A percentile compares a stretch with the other conserved stretches of the same genome.
Conservation (phyloP, 1,284 basidiomycete species). For the Ceratobasidium theobromae region DNA sequence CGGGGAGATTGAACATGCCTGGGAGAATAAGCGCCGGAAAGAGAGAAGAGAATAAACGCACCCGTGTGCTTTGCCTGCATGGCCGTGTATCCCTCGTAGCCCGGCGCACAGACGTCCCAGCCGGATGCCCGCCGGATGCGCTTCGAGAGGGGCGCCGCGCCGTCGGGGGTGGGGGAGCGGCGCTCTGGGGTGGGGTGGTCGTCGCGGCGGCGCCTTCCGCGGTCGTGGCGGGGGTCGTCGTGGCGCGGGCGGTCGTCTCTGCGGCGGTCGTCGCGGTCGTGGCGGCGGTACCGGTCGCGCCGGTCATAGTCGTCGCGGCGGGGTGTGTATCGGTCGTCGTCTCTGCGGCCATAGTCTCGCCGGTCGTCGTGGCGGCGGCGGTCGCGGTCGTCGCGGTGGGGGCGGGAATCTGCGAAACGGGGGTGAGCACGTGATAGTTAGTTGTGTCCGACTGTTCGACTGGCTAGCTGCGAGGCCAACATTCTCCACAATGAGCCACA, state of each 20-base stretch:
- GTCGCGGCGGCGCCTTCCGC: conserved; percentile 47
- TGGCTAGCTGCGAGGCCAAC: conserved; percentile 17
- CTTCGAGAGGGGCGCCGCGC: conserved; percentile 79
- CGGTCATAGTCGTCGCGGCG: conserved; percentile 36
- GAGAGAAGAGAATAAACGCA: conserved; percentile 44
- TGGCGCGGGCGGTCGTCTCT: conserved; percentile 35
- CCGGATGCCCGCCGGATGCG: conserved; percentile 84
- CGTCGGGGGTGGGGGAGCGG: conserved; percentile 89
- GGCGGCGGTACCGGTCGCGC: conserved; percentile 39
- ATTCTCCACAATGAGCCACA: conserved; percentile 23
- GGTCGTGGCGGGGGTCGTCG: conserved; percentile 39
- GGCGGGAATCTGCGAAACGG: conserved; percentile 8
- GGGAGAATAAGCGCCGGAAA: not conserved
- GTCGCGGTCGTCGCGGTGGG: conserved; percentile 43
- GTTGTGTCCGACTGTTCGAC: too few relatives aligned
- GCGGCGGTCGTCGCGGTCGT: conserved; percentile 38
- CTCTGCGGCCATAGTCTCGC: conserved; percentile 36
- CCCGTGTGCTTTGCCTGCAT: conserved; percentile 97
- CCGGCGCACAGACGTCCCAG: conserved; percentile 95
- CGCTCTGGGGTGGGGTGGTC: conserved; percentile 70
- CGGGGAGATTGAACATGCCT: conserved; percentile 92
- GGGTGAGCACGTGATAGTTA: too few relatives aligned
- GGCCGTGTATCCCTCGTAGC: conserved; percentile 92
- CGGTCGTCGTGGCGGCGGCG: conserved; percentile 34
- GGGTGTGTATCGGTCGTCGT: conserved; percentile 37